Conservation (phyloP, 495 filamentous ascomycete genomes). For the Geoglossum glabrum region DNA sequence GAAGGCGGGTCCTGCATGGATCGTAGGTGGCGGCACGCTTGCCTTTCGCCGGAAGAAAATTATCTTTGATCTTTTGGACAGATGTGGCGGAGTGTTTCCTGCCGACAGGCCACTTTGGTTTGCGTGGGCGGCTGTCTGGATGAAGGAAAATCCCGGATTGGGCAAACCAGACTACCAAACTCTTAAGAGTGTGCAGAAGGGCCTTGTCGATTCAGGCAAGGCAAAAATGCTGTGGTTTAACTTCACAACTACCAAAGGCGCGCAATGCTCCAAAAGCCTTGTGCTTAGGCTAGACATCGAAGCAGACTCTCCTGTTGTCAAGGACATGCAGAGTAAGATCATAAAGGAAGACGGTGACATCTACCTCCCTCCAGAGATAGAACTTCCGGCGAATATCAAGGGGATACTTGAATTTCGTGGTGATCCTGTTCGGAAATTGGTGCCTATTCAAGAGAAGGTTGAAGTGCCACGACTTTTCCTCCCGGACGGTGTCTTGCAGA, state of each 20-base stretch:
- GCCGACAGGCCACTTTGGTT: constrained; percentile 51
- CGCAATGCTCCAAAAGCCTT: constrained; percentile 34
- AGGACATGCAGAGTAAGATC: constrained; percentile 31
- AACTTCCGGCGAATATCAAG: constrained; percentile 10
- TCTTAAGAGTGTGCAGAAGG: constrained; percentile 34
- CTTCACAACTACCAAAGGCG: constrained; percentile 32
- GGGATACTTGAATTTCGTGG: neutral
- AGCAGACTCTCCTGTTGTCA: constrained; percentile 29
- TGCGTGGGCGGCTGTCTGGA: constrained; percentile 43
- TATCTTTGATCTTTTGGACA: constrained; percentile 46
- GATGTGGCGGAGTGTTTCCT: constrained; percentile 53
- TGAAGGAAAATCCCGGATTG: constrained; percentile 23
- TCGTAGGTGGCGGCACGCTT: constrained; percentile 21
- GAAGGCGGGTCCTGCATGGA: neutral
- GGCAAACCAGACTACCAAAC: constrained; percentile 31
- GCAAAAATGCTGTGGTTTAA: constrained; percentile 41
- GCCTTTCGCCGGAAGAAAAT: constrained; percentile 35
- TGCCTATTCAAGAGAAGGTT: neutral
- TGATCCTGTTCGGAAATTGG: neutral
- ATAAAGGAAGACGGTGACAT: constrained; percentile 22
- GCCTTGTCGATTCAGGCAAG: constrained; percentile 35
- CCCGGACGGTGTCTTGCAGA: neutral
- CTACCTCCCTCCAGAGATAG: constrained; percentile 22
- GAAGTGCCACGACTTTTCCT: neutral
- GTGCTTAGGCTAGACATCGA: constrained; percentile 27